Percentiles rank a stretch among this genome's conserved stretches.
Conservation (phyloP, 768 basidiomycete genomes). For the Mycena amicta region DNA sequence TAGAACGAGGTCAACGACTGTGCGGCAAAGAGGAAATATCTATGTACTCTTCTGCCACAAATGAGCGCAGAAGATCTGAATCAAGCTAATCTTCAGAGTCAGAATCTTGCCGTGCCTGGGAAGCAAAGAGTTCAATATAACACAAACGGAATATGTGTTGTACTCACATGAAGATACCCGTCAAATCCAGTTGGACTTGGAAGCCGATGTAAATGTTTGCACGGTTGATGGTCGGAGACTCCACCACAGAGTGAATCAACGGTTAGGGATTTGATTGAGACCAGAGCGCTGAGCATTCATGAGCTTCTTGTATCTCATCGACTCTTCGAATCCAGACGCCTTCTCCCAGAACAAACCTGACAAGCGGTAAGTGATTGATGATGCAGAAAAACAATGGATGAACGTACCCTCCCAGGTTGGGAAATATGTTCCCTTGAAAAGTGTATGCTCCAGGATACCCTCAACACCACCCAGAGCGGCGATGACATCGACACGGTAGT, state of each 20-base stretch:
- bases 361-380: not conserved
- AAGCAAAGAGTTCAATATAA: conserved; percentile 2
- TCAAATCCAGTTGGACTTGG: conserved; percentile 98
- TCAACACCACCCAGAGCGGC: conserved; percentile 97
- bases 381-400: not conserved
- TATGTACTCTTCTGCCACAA: conserved; percentile 99
- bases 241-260: conserved; percentile 99
- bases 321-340: conserved; percentile 94
- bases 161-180: conserved; percentile 88
- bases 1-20: conserved; percentile 30
- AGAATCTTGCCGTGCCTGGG: conserved; percentile 95
- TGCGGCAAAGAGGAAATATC: conserved; percentile 20
- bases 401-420: conserved; percentile 89
- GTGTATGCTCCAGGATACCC: conserved; percentile 92
- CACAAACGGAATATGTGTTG: not conserved
- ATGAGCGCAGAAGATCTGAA: conserved; percentile 99
- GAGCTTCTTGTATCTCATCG: conserved; percentile 93
- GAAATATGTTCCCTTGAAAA: conserved; percentile 98
- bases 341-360: conserved; percentile 96
- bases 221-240: conserved; percentile 98
- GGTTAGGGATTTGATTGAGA: conserved; percentile 97
- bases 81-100: conserved; percentile 96
- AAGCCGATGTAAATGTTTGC: conserved; percentile 99
- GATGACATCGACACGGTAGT: conserved; percentile 98
- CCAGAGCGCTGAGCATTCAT: conserved; percentile 99